Conservation (phyloP, 1,139 yeast species). For the Yamadazyma triangularis region DNA sequence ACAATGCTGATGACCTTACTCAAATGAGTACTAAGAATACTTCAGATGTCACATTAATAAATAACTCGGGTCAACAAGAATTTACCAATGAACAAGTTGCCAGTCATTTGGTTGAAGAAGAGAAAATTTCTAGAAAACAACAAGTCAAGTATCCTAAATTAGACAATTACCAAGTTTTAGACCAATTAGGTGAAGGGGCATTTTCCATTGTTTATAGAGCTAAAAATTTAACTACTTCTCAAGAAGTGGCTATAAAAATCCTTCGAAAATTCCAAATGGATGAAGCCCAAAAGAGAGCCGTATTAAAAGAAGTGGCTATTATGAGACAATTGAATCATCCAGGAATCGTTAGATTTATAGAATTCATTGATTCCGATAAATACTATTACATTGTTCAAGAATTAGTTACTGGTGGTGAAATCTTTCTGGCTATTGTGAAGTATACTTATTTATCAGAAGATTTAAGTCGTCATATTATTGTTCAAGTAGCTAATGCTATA, state of each 20-base stretch:
- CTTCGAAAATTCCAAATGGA: conserved; percentile 55
- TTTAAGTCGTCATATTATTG: conserved; percentile 47
- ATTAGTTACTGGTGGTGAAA: conserved; percentile 51
- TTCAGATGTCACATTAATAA: neutral
- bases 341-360: conserved; percentile 45
- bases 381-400: conserved; percentile 54
- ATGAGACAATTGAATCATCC: conserved; percentile 52
- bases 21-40: neutral
- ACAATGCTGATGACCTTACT: neutral
- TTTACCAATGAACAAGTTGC: conserved; percentile 47
- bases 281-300: conserved; percentile 48
- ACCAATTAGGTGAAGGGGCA: conserved; percentile 89
- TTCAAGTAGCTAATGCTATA: conserved; percentile 47
- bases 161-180: conserved; percentile 50
- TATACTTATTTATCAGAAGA: conserved; percentile 55
- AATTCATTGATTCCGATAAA: conserved; percentile 43
- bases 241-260: conserved; percentile 66
- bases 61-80: conserved; percentile 9
- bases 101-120: conserved; percentile 60
- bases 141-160: conserved; percentile 41
- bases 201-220: conserved; percentile 87
- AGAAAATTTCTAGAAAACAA: conserved; percentile 33
- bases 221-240: conserved; percentile 32
- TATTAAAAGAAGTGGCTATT: conserved; percentile 54
- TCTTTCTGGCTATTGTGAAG: conserved; percentile 52